Evolutionary conservation across 2,329 filamentous ascomycete species (phyloP), one percentile per base, ranked within the genome.

Genomic region (Pseudovirgaria hyperparasitica): DNA sequence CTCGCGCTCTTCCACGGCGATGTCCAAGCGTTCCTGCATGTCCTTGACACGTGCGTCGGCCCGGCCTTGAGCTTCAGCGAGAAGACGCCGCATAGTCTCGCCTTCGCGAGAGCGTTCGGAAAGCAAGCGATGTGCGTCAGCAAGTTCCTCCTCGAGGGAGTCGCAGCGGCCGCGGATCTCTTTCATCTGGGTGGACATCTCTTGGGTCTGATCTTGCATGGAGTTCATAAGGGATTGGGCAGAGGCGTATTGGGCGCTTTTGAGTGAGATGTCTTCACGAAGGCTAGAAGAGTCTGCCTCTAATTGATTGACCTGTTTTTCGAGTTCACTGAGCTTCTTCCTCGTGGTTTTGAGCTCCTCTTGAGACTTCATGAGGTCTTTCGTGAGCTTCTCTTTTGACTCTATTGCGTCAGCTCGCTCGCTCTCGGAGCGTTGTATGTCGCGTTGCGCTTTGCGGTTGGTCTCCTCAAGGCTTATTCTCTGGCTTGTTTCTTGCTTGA

Each of bases 1-100:
- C 49, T 98, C 90, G 11, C 90, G 73, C 53, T 98, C 90, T 50
- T 94, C 86, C n/a, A 92, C 69, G 0, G 86, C 86, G 2, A 81
- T 66, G 44, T 96, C 87, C 67, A 96, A 77, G 2, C 79, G 74
- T 31, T 82, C 75, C 28, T 82, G 78, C 75, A 93, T 90, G 38
- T 96, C 87, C 16, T 82, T 75, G 11, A 92, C 71, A 45, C 84
- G 81, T 33, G 64, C 63, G 38, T 96, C 86, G 2, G 86, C 76
- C 7, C 82, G 70, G 33, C 79, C 72, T 50, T 96, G 84, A 6
- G 86, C 82, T 38, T 96, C 87, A 10, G 77, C 76, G 9, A 98
- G 62, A 33, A 96, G 66, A 25, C 85, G 68, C 18, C 90, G 74
- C 86, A 98, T 96, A 1, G 84, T 94, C 58, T 96, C 87, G 15